Conservation (phyloP, 202 grass and related monocot genomes). For the Cymbopogon flexuosus region DNA sequence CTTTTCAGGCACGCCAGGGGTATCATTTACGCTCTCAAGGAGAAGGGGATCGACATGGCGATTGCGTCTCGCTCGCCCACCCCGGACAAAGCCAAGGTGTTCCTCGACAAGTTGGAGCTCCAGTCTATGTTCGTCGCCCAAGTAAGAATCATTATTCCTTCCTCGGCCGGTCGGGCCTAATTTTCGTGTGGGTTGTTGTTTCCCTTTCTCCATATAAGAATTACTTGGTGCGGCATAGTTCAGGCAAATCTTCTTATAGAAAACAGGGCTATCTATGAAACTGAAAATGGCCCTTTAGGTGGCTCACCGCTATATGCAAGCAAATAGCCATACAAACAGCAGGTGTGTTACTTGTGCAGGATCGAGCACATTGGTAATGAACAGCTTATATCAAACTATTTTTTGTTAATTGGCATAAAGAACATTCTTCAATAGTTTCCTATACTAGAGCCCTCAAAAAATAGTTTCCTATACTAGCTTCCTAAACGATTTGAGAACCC, state of each 20-base stretch:
- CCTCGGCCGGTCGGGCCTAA: neutral
- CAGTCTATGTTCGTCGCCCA: slow-evolving; percentile 65
- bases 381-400: neutral
- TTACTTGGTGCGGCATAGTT: neutral
- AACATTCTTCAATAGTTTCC: neutral
- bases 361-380: neutral
- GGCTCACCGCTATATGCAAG: neutral
- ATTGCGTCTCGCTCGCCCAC: slow-evolving; percentile 85
- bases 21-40: slow-evolving; percentile 85
- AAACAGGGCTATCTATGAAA: neutral
- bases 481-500: neutral
- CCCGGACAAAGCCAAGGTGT: slow-evolving; percentile 70
- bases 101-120: slow-evolving; percentile 73
- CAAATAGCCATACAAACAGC: neutral
- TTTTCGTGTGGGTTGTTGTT: neutral
- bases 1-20: slow-evolving; percentile 77
- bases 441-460: neutral
- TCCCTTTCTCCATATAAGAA: neutral
- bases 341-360: neutral
- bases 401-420: neutral
- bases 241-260: neutral
- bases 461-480: neutral
- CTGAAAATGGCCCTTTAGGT: neutral
- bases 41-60: slow-evolving; percentile 85
- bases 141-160: slow-evolving; percentile 31